phyloP scores from a whole-genome alignment of 2,329 filamentous ascomycete genomes.

The Byssochlamys sp. region DNA sequence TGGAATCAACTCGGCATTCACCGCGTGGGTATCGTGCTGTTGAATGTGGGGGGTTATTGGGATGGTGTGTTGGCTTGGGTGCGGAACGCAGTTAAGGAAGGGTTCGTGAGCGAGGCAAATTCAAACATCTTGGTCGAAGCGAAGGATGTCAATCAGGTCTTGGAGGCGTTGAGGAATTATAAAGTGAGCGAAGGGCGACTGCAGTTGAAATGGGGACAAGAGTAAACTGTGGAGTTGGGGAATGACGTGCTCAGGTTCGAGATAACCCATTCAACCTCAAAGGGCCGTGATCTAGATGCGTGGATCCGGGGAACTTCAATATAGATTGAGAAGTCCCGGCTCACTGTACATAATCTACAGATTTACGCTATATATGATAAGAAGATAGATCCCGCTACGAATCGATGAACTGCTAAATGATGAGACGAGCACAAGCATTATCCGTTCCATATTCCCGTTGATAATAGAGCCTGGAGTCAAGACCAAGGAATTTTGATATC shows the following conservation, averaged over 20 bases:
- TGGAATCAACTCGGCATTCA: constrained; percentile 98
- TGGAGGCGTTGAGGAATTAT: constrained; percentile 63
- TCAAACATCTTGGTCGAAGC: constrained; percentile 71
- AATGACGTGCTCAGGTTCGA: neutral
- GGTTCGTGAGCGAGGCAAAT: constrained; percentile 66
- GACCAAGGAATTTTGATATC: constrained; percentile 12
- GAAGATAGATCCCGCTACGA: constrained; percentile 2
- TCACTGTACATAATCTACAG: constrained; percentile 1
- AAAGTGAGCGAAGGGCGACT: constrained; percentile 64
- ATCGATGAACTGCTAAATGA: neutral
- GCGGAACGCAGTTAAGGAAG: constrained; percentile 59
- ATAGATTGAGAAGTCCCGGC: neutral
- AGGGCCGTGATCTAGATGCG: constrained; percentile 1
- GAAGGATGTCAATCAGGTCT: constrained; percentile 59
- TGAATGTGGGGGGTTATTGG: constrained; percentile 87
- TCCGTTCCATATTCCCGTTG: neutral
- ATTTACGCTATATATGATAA: constrained; percentile 2
- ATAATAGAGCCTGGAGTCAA: neutral
- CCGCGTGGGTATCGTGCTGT: constrained; percentile 63
- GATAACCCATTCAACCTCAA: neutral
- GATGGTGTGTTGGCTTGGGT: constrained; percentile 79
- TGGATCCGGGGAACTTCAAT: neutral
- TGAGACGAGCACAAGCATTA: constrained; percentile 2
- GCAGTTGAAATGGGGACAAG: constrained; percentile 69
- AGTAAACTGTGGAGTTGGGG: constrained; percentile 32